Evolutionary conservation across 1,284 basidiomycete genomes (phyloP), one percentile per base, ranked within the genome.

Genomic region (Ustilago lituana): DNA sequence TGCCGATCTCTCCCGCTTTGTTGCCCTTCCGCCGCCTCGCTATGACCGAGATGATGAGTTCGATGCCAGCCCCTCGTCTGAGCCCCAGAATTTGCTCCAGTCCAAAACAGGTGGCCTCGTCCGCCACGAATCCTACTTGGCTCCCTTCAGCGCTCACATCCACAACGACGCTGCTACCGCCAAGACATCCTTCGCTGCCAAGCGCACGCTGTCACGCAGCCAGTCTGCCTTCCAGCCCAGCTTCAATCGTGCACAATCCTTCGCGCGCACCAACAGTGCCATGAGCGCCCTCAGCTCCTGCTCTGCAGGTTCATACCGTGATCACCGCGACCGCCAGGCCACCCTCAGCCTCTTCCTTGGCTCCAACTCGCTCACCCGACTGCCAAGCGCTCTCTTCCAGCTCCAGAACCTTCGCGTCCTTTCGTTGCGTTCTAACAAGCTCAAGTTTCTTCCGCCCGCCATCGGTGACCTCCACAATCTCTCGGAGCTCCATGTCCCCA

Each of bases 371-470:
- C 66, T 81, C 35, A 76, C 68, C 14, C 50, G 49, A 6, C 62
- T 81, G 14, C 78, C 79, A 10, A 77, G 74, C 47, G 79, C 78
- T 0, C 69, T 81, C 32, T 81, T 81, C 51, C 69, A 76, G 35
- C 64, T 81, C 14, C 56, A 63, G 23, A 79, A 79, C 38, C 72
- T 81, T 10, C 64, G 71, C 35, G 78, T 79, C 35, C 65, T 81
- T n/a, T 77, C 76, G 11, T 48, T 81, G n/a, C 73, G 79, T 14
- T 68, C 73, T 37, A 81, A 81, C 64, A 70, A 69, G 22, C 69
- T 81, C 33, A 70, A 57, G 43, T 50, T 53, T 33, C 70, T 81
- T 5, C 79, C 79, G 0, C 56, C 74, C 4, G 78, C 78, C 32
- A 79, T 81, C 29, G 72, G 74, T 22, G 74, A 79, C 32, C 59